Evolutionary conservation across 164 flowering plant species (phyloP), one percentile per base, ranked within the genome.

Genomic region (Magnolia kwangsiensis): DNA sequence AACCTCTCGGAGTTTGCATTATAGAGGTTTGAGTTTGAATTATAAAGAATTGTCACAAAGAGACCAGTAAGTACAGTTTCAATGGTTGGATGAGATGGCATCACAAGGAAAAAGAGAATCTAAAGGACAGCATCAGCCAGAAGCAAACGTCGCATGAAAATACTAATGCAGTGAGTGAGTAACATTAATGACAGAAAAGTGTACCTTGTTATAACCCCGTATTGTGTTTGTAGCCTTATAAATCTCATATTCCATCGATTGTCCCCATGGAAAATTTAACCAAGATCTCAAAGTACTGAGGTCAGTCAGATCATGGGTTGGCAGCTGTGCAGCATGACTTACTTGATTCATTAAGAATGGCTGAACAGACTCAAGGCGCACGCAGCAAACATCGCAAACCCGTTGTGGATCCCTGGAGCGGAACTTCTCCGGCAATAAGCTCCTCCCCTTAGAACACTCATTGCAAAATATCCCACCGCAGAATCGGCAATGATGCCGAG

Each of bases 261-360:
- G 96, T 16, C 93, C 96, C 99, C 98, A 94, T 29, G 98, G 98
- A 73, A 96, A 91, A 74, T 94, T 94, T 19, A 90, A 81, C 99
- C 99, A 96, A 27, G 99, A 96, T 81, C 99, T 85, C 83, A 96
- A 83, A 59, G 99, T 94, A 79, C 98, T 94, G 59, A 96, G 95
- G 81, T 96, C 98, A 78, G 96, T 96, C 78, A 96, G 78, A 84
- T 94, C 99, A 81, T 88, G 92, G 7, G 97, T 94, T 49, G 98
- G 96, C 75, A 90, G 80, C 85, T 92, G 99, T 45, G 98, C 87
- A 76, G 99, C 99, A 72, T 86, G 83, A 82, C 99, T 96, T 4
- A 96, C 95, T 86, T 89, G 92, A 77, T 94, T 90, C 97, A 94
- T 90, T 72, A 96, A 80, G 81, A 85, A 88, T 21, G 92, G 81